phyloP scores from a whole-genome alignment of 2,329 filamentous ascomycete genomes.

The Didymella exigua region DNA sequence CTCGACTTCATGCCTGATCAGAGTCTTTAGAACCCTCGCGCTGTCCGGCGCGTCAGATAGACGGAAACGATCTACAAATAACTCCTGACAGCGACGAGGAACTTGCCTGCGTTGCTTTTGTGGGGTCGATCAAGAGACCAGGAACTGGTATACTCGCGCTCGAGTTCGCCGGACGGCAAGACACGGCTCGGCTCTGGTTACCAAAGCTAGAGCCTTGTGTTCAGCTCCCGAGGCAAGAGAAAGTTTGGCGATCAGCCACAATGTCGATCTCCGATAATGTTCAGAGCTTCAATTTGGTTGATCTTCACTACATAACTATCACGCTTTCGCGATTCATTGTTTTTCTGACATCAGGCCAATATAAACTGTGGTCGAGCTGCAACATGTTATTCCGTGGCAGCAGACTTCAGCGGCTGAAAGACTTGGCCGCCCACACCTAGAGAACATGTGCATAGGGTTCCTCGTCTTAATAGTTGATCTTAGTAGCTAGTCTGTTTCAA shows the following conservation, averaged over 20 bases:
- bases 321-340: not conserved
- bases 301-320: not conserved
- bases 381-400: not conserved
- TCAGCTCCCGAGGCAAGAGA: slow-evolving; percentile 3
- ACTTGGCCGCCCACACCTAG: not conserved
- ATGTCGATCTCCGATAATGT: not conserved
- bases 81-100: not conserved
- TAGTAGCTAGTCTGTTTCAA: slow-evolving; percentile 1
- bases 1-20: not conserved
- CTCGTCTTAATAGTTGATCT: slow-evolving; percentile 3
- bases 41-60: slow-evolving; percentile 1
- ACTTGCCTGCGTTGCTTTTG: slow-evolving; percentile 1
- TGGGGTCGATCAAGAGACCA: not conserved
- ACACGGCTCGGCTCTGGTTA: not conserved
- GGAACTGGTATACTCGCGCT: not conserved
- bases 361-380: not conserved
- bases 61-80: not conserved
- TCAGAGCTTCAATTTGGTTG: not conserved
- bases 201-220: slow-evolving; percentile 2
- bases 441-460: not conserved
- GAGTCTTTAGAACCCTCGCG: not conserved
- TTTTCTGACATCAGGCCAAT: not conserved
- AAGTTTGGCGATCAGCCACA: slow-evolving; percentile 7
- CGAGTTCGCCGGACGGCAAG: slow-evolving; percentile 6
- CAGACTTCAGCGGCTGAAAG: not conserved